Evolutionary conservation across 2,329 filamentous ascomycete species (phyloP), one percentile per base, ranked within the genome.

Genomic region (Didymella pomorum): DNA sequence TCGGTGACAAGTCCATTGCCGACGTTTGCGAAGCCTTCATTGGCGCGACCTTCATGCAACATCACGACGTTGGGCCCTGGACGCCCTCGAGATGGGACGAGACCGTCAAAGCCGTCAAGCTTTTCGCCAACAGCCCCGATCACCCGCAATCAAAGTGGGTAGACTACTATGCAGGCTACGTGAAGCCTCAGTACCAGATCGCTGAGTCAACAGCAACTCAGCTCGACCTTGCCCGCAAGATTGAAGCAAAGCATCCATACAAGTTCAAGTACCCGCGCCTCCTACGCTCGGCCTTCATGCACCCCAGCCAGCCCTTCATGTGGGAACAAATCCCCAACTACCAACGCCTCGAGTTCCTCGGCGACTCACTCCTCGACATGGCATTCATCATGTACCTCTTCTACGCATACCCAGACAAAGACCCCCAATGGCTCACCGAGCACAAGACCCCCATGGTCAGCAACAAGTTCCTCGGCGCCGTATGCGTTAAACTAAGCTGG

Each of bases 391-490:
- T 93, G 67, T 87, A 91, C 67, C 83, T 99, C 4, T 98, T 92
- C 78, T 84, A 87, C 65, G 83, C 82, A 3, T 92, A 90, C 67
- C 92, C 93, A 0, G 81, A 86, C 50, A 91, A 89, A 57, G 93
- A 97, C 70, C 94, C 95, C 0, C 93, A 98, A 74, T 98, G 94
- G 94, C 82, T 99, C 58, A 98, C 95, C 0, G 95, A 98, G 77
- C 94, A 98, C 82, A 98, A 98, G 79, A 97, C 96, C 88, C 92
- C 93, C n/a, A 97, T 99, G 91, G 93, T 95, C 0, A 95, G 92
- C 52, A 99, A 99, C 79, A 93, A 93, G 60, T 99, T 98, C 71
- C 83, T 97, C 1, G 92, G 91, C 1, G 91, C 88, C 18, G 81
- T 98, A 3, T 90, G 90, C 58, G 91, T 96, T 3, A 84, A 86